Base-by-base conservation (phyloP, 352 stramenopile species). In the Globisporangium radiosum region DNA sequence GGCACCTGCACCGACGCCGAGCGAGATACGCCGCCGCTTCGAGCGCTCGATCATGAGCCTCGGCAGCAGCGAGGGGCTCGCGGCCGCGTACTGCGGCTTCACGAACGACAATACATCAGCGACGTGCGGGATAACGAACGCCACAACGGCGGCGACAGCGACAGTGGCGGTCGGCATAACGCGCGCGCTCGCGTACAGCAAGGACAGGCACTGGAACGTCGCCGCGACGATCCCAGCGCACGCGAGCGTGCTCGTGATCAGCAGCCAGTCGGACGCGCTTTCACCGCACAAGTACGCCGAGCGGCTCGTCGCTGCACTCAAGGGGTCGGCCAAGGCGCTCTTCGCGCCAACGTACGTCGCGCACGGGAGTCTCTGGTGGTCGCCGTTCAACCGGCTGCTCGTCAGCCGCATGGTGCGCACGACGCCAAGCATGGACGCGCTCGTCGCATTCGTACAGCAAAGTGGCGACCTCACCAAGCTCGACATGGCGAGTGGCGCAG, bases 261-360 rank as follows among this genome's bases (percentile, higher is more conserved):
- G 39, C 39, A 43, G 39, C 9, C 6, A 7, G 39, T 43, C 39
- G 39, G 39, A 43, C 17, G 17, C 17, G 17, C 17, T 19, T 19
- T 19, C 17, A 19, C 17, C 17, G 17, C 17, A 19, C 17, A 19
- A 19, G 17, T 19, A 19, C 17, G 17, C 17, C 17, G 17, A 19
- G 17, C 17, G 17, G 76, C 66, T 19, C 60, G 65, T n/a, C 52
- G 80, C 64, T 8, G 68, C 52, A 3, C 57, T 84, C 9, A 49
- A 76, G 8, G 71, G 68, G 7, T 51, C 65, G 36, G 63, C 62
- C 8, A 85, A 85, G 53, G 54, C 70, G 37, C 56, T 85, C 6
- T 64, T 87, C 15, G 68, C 70, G 11, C 85, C 85, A 49, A 56
- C 76, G 14, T 65, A 72, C 38, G 66, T 69, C 2, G 65, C 67